Conservation (phyloP, 2,329 filamentous ascomycete genomes). For the Fusarium redolens region DNA sequence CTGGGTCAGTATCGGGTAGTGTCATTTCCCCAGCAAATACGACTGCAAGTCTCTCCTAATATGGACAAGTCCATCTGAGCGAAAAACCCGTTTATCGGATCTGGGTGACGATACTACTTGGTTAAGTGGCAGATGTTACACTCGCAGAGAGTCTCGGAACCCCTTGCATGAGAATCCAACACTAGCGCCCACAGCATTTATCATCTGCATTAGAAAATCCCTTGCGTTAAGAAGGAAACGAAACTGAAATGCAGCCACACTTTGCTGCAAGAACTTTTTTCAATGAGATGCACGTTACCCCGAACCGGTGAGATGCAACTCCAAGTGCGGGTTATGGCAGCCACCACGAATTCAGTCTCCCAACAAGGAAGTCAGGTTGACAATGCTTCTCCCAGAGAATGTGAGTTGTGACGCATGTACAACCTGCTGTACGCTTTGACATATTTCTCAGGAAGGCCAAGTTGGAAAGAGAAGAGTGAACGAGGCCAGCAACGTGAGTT, state of each 20-base stretch:
- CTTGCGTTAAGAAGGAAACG: conserved; percentile 23
- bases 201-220: conserved; percentile 12
- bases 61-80: conserved; percentile 9
- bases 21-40: conserved; percentile 3
- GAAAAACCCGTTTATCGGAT: conserved; percentile 5
- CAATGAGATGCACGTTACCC: conserved; percentile 24
- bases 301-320: conserved; percentile 28
- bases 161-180: conserved; percentile 28
- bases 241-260: conserved; percentile 27
- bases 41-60: conserved; percentile 25
- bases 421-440: conserved; percentile 24
- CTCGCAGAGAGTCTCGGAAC: conserved; percentile 19
- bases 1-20: conserved; percentile 2
- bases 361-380: conserved; percentile 3
- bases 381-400: conserved; percentile 8
- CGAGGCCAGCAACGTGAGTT: conserved; percentile 29
- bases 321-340: conserved; percentile 11
- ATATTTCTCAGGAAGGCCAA: background rate
- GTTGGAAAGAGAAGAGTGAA: background rate
- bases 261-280: conserved; percentile 20
- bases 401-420: conserved; percentile 20
- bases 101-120: background rate
- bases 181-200: conserved; percentile 1
- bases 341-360: conserved; percentile 6
- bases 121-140: conserved; percentile 16